Evolutionary conservation across 208 protist genomes (phyloP).

Genomic region (Trypanosoma scelopori): DNA sequence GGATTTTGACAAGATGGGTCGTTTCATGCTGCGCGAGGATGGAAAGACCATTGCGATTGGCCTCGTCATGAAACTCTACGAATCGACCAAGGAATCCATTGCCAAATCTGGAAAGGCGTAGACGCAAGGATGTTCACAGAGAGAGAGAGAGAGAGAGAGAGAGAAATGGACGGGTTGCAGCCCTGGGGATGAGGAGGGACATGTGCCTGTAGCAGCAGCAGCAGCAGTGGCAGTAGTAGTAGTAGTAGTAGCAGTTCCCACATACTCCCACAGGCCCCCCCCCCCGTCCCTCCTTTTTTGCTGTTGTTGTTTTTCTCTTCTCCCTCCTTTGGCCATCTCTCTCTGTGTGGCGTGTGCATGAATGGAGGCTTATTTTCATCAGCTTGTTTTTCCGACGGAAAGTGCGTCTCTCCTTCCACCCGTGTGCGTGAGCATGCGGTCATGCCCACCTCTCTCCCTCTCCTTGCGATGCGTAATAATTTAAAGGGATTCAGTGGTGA

Average conservation of each 20-base stretch:
- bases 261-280: no score
- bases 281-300: no score
- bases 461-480: not conserved
- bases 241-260: not conserved
- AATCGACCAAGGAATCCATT: conserved; percentile 76
- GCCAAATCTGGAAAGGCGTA: conserved; percentile 36
- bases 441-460: no score
- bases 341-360: not conserved
- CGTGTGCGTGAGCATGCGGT: not conserved
- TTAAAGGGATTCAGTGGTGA: not conserved
- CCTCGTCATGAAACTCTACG: conserved; percentile 85
- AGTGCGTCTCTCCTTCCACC: not conserved
- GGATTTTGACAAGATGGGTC: conserved; percentile 94
- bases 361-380: not conserved
- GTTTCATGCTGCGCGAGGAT: conserved; percentile 96
- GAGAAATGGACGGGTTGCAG: not conserved
- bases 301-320: conserved; percentile 4
- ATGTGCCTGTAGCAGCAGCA: no score
- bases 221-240: no score
- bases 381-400: no score
- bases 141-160: not conserved
- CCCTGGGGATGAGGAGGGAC: not conserved
- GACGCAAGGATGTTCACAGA: not conserved
- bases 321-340: not conserved
- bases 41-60: conserved; percentile 92